Evolutionary conservation across 257 asterid species (phyloP), one percentile per base, ranked within the genome.

Genomic region (Dorcoceras hygrometricum): DNA sequence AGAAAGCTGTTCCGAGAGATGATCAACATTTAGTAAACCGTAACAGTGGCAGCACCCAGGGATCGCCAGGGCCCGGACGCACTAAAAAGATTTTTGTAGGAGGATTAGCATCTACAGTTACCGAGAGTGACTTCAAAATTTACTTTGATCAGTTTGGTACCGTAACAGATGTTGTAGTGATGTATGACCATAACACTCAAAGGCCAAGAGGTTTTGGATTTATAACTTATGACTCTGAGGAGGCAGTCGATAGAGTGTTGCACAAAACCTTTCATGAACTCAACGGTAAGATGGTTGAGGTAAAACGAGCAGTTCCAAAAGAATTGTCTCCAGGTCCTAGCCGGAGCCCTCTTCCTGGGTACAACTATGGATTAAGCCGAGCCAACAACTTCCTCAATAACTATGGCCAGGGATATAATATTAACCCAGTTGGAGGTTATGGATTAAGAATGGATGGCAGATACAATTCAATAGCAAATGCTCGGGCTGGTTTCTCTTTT

Each of bases 121-220:
- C 76, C 6, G 76, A 72, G 62, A 48, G 29, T 19, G 43, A 59
- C 46, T 72, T 72, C 20, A 72, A 58, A 62, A 53, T 6, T 23
- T 72, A 65, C 23, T 65, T 65, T 27, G 46, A 51, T 26, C 70
- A 65, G 24, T 65, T 65, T 7, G 70, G 70, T 19, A 65, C 62
- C 51, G 57, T 65, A 43, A 72, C 76, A 7, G 76, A 72, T 25
- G 76, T 56, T 24, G 76, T 72, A 18, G 76, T 72, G 29, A 72
- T 72, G 76, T 65, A 72, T 58, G 76, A 72, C 46, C 76, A 65
- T 25, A 58, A 65, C 50, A 72, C 76, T 46, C 72, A 72, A 48
- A 79, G 90, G 72, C 90, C 90, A 6, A 70, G 87, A 67, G 87
- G 87, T 23, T 82, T 82, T 57, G 87, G 87, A 16, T 82, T 82